These are phyloP conservation scores for Fusarium sp. DNA, from an alignment of 2,329 filamentous ascomycete species.

Conservation along the genomic window DNA sequence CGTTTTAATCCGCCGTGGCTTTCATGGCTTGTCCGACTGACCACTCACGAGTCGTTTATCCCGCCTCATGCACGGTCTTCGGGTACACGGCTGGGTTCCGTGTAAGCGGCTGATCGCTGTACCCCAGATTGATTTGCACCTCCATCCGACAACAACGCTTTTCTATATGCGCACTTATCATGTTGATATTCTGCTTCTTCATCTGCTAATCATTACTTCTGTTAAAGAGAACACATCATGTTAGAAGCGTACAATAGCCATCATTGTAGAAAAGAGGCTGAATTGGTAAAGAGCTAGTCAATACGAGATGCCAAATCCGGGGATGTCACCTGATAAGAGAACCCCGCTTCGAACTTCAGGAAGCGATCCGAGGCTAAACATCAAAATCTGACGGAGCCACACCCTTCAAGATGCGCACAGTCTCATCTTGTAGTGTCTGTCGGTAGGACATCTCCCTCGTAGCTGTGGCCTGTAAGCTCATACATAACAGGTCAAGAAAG, in stretches of 20 bases:
- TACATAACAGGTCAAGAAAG: not conserved
- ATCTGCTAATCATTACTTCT: not conserved
- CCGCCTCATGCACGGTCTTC: not conserved
- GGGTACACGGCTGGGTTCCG: not conserved
- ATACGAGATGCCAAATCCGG: not conserved
- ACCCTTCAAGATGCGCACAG: conserved; percentile 3
- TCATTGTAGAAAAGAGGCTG: not conserved
- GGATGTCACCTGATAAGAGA: not conserved
- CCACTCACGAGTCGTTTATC: not conserved
- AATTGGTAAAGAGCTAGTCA: not conserved
- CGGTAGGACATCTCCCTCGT: not conserved
- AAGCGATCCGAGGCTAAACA: not conserved
- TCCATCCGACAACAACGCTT: not conserved
- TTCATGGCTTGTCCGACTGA: not conserved
- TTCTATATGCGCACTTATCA: not conserved
- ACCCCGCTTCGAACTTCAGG: not conserved
- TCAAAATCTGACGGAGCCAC: not conserved
- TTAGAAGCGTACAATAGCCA: not conserved
- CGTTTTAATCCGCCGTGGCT: not conserved
- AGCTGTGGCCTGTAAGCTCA: not conserved
- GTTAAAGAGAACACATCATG: not conserved
- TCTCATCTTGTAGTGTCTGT: conserved; percentile 5
- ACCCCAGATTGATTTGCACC: not conserved
- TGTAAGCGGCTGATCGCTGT: not conserved
- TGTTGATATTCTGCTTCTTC: not conserved